Percentiles rank a stretch among this genome's conserved stretches.
phyloP scores from a whole-genome alignment of 1,284 basidiomycete species.

The Pulchroboletus neoregius region DNA sequence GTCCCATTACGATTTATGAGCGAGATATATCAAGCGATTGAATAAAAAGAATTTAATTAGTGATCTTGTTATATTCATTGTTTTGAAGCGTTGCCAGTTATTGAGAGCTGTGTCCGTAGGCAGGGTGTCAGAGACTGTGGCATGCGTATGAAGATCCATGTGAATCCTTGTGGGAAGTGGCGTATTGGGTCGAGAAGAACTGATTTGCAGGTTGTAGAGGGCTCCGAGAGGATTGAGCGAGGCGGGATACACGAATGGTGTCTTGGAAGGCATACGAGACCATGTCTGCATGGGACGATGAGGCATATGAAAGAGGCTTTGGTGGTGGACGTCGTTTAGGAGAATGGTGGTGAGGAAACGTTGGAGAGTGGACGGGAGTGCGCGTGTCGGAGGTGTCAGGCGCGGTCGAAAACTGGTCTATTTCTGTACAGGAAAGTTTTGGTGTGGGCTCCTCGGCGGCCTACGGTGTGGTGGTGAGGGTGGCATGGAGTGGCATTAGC shows the following conservation, averaged over 20 bases:
- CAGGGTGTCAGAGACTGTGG: constrained; percentile 10
- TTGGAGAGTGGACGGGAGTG: constrained; percentile 12
- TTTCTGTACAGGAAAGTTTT: constrained; percentile 23
- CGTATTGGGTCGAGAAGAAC: constrained; percentile 12
- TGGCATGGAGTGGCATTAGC: background rate
- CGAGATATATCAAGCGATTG: constrained; percentile 15
- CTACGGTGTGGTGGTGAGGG: constrained; percentile 13
- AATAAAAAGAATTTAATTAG: constrained; percentile 21
- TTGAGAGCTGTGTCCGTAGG: constrained; percentile 6
- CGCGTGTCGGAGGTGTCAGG: constrained; percentile 5
- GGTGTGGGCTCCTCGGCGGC: constrained; percentile 30
- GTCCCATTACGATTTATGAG: constrained; percentile 14
- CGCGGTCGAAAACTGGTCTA: constrained; percentile 12
- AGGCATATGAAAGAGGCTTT: constrained; percentile 22
- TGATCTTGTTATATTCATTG: constrained; percentile 6
- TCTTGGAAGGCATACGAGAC: constrained; percentile 34
- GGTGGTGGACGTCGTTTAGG: constrained; percentile 8
- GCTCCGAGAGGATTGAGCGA: constrained; percentile 14
- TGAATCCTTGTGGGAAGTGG: constrained; percentile 11
- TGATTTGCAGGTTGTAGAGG: constrained; percentile 30
- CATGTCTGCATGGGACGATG: constrained; percentile 36
- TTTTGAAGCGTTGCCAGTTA: background rate
- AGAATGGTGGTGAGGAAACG: constrained; percentile 9
- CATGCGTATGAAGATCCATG: constrained; percentile 11
- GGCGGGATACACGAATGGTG: constrained; percentile 37